Percentiles rank a stretch among this genome's conserved stretches.
Evolutionary conservation across 2,329 filamentous ascomycete species (phyloP).

Genomic region (Lachnellula cervina): DNA sequence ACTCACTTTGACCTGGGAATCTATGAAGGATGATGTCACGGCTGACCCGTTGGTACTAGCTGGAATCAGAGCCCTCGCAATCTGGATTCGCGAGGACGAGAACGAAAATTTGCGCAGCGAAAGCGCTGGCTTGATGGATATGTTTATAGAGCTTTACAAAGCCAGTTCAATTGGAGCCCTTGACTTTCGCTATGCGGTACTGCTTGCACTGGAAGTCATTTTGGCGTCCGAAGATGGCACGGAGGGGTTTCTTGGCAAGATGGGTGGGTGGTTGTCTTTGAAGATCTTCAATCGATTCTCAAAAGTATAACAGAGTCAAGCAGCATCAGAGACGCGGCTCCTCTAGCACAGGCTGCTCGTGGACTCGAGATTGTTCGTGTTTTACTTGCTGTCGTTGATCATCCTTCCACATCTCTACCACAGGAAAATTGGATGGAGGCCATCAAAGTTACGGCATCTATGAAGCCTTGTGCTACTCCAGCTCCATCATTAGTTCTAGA

Average conservation of each 20-base stretch:
- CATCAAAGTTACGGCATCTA: constrained; percentile 45
- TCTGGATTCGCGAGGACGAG: constrained; percentile 68
- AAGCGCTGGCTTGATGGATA: constrained; percentile 52
- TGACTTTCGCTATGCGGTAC: constrained; percentile 52
- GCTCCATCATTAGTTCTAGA: constrained; percentile 33
- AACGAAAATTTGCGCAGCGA: constrained; percentile 49
- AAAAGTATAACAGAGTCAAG: constrained; percentile 23
- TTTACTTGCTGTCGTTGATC: constrained; percentile 48
- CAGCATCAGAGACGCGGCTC: neutral
- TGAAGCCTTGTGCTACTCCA: constrained; percentile 11
- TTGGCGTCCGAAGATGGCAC: constrained; percentile 39
- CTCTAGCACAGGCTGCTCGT: constrained; percentile 38
- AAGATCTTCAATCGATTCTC: constrained; percentile 45
- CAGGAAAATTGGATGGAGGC: constrained; percentile 54
- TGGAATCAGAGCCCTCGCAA: constrained; percentile 50
- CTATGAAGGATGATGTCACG: constrained; percentile 39
- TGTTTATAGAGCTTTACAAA: constrained; percentile 59
- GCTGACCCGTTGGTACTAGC: constrained; percentile 57
- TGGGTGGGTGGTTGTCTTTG: constrained; percentile 50
- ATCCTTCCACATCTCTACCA: constrained; percentile 37
- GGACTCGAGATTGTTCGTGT: constrained; percentile 54
- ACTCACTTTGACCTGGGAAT: constrained; percentile 55
- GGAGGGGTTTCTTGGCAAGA: constrained; percentile 42
- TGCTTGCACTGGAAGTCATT: constrained; percentile 57
- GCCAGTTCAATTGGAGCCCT: constrained; percentile 27